Evolutionary conservation across 352 stramenopile genomes (phyloP).

Genomic region (Pythium coloratum): DNA sequence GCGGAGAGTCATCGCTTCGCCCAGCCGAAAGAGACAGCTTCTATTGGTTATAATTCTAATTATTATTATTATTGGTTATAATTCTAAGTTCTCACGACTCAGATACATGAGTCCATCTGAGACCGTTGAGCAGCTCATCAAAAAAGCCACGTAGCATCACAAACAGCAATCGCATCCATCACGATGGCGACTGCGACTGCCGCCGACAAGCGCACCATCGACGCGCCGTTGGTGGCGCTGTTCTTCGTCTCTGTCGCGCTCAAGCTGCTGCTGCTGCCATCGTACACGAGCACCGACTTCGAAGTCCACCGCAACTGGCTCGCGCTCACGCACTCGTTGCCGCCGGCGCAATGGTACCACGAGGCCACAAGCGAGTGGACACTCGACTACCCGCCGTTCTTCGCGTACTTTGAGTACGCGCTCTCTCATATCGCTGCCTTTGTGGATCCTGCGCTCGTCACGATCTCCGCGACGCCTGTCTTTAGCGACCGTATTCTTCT

Average conservation of each 20-base stretch:
- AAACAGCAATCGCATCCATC: neutral
- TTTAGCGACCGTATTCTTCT: slow-evolving; percentile 63
- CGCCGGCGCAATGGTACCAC: slow-evolving; percentile 93
- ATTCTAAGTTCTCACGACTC: no score
- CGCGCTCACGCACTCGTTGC: slow-evolving; percentile 91
- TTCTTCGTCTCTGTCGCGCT: slow-evolving; percentile 54
- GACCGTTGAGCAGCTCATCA: neutral
- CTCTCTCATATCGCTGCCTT: slow-evolving; percentile 64
- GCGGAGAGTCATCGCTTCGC: no score
- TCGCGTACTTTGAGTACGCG: slow-evolving; percentile 95
- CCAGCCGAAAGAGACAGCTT: no score
- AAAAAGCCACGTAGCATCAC: neutral
- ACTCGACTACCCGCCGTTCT: slow-evolving; percentile 98
- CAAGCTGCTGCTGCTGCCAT: slow-evolving; percentile 90
- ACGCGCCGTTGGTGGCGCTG: slow-evolving; percentile 48
- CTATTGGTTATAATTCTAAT: no score
- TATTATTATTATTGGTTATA: no score
- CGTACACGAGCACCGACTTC: slow-evolving; percentile 97
- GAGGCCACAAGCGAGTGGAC: slow-evolving; percentile 96
- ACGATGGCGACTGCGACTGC: neutral
- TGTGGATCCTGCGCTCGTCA: slow-evolving; percentile 69
- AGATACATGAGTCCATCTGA: neutral
- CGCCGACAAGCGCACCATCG: slow-evolving; percentile 25
- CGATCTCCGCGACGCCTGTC: slow-evolving; percentile 58
- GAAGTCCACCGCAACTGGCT: slow-evolving; percentile 99